Evolutionary conservation across 148 eudicot genomes (phyloP).

Genomic region (Heliamphora exappendiculata): DNA sequence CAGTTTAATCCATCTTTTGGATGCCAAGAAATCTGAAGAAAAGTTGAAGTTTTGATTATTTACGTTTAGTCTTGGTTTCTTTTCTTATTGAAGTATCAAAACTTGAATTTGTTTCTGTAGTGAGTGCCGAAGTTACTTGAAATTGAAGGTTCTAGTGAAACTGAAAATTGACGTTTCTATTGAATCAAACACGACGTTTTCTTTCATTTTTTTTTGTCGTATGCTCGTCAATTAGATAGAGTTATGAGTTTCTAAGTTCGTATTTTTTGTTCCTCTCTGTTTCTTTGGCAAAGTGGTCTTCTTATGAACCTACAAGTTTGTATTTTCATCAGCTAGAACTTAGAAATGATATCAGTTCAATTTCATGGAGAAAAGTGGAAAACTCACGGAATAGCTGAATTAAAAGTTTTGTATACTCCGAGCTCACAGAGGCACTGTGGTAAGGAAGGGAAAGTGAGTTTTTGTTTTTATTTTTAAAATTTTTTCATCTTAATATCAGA

Average conservation of each 20-base stretch:
- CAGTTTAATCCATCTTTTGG: background rate
- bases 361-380: background rate
- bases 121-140: background rate
- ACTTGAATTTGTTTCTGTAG: background rate
- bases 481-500: background rate
- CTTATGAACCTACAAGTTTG: background rate
- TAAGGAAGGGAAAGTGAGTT: background rate
- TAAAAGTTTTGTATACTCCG: background rate
- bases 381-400: background rate
- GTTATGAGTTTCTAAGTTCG: too few relatives aligned
- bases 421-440: background rate
- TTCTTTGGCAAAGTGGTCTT: background rate
- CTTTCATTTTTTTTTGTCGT: background rate
- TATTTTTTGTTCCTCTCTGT: too few relatives aligned
- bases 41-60: background rate
- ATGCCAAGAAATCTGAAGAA: background rate
- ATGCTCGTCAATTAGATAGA: too few relatives aligned
- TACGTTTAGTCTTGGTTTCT: background rate
- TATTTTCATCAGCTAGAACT: background rate
- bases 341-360: background rate
- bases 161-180: background rate
- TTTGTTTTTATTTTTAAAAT: too few relatives aligned
- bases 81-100: background rate
- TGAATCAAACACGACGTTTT: background rate
- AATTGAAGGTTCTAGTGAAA: too few relatives aligned